phyloP scores from a whole-genome alignment of 2,329 filamentous ascomycete species.

The Fusarium proliferatum region DNA sequence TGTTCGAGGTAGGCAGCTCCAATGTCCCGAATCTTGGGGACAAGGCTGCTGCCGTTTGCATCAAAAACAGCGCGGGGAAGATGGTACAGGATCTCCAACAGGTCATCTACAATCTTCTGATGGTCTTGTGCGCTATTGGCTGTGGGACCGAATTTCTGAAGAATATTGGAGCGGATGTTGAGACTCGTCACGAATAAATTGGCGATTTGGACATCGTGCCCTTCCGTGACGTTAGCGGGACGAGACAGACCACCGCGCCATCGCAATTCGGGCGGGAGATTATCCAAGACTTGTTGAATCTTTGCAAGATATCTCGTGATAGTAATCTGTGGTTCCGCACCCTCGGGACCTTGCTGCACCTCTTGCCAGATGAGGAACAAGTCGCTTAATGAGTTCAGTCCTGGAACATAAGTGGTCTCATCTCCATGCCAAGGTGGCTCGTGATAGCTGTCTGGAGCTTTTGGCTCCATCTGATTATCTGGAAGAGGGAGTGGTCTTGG shows the following conservation, averaged over 20 bases:
- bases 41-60: slow-evolving; percentile 48
- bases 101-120: slow-evolving; percentile 49
- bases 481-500: slow-evolving; percentile 44
- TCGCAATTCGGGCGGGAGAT: slow-evolving; percentile 48
- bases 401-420: slow-evolving; percentile 47
- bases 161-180: slow-evolving; percentile 51
- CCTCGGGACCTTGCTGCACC: slow-evolving; percentile 31
- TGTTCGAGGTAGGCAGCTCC: slow-evolving; percentile 50
- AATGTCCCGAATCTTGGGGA: slow-evolving; percentile 53
- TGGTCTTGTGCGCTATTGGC: slow-evolving; percentile 37
- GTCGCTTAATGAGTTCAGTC: slow-evolving; percentile 48
- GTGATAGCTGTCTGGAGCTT: neutral
- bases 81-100: slow-evolving; percentile 51
- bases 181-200: slow-evolving; percentile 53
- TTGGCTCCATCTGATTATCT: slow-evolving; percentile 48
- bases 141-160: slow-evolving; percentile 47
- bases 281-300: slow-evolving; percentile 47
- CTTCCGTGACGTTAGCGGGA: slow-evolving; percentile 44
- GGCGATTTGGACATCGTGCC: slow-evolving; percentile 52
- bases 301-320: slow-evolving; percentile 27
- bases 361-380: slow-evolving; percentile 51
- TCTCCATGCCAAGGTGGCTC: slow-evolving; percentile 49
- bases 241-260: slow-evolving; percentile 52
- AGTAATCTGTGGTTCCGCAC: slow-evolving; percentile 10
- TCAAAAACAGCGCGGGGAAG: slow-evolving; percentile 49